Evolutionary conservation across 768 basidiomycete genomes (phyloP), one percentile per base, ranked within the genome.

Genomic region (Lyophyllum decastes): DNA sequence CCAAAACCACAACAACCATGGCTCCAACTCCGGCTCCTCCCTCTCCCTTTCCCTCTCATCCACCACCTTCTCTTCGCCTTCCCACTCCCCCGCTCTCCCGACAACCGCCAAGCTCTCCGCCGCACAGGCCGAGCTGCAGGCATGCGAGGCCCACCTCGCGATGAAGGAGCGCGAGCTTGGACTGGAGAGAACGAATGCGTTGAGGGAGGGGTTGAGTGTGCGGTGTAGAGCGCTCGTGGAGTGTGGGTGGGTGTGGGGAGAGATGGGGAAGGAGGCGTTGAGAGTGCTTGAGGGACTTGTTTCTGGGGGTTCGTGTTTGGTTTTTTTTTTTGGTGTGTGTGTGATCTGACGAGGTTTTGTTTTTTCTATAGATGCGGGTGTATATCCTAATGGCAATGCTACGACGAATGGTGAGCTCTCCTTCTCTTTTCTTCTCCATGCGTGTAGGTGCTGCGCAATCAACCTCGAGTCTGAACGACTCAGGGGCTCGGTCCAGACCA

Each of bases 101-200:
- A 65, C 74, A 3, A 72, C 74, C 12, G 67, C 74, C n/a, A 91
- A 90, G 65, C 78, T 91, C 8, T 75, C 76, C 0, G 73, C 82
- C 2, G 90, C 91, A 0, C 92, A 93, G 61, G 75, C 86, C 0
- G 89, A 93, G 61, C 76, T 94, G 19, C 91, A 92, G 64, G 92
- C 90, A 9, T 94, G 92, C 68, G 92, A 94, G 66, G 76, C 82
- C 0, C 88, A 88, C 54, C 78, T 94, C 2, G 86, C 86, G 0
- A 58, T 73, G 25, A 90, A 90, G 68, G 90, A 94, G 66, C 78
- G 73, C 19, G 87, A 87, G 56, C 78, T 92, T 7, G 81, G 81
- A 5, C 64, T 66, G 0, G 73, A 79, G 48, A 78, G 90, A 0
- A 69, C 75, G n/a, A 73, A 73, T n/a, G 76, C 86, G 8, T 77